Percentiles rank a stretch among this genome's conserved stretches.
Evolutionary conservation across 2,329 filamentous ascomycete genomes (phyloP).

Genomic region (Nannizziopsis arthrosporioides): DNA sequence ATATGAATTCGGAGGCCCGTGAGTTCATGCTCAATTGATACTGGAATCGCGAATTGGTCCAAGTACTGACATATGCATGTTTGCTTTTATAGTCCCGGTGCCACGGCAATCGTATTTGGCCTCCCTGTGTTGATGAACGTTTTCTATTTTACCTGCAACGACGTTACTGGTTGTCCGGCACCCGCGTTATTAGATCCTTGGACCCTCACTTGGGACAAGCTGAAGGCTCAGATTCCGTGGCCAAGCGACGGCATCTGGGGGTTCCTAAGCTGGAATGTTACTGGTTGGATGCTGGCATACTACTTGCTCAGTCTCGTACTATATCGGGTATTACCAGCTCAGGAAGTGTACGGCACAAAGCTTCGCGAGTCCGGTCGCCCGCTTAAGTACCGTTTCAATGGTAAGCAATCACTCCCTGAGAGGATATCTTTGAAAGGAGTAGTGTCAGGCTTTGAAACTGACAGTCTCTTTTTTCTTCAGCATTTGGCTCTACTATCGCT

Average conservation of each 20-base stretch:
- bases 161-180: constrained; percentile 79
- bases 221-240: constrained; percentile 78
- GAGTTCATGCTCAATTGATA: not conserved
- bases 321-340: constrained; percentile 64
- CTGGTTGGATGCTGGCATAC: constrained; percentile 62
- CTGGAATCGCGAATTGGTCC: not conserved
- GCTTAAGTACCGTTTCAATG: constrained; percentile 65
- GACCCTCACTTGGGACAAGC: constrained; percentile 55
- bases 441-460: not conserved
- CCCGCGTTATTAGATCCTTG: constrained; percentile 65
- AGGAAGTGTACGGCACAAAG: constrained; percentile 57
- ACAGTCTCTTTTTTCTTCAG: constrained; percentile 33
- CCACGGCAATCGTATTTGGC: constrained; percentile 56
- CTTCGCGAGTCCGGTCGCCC: constrained; percentile 60
- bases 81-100: constrained; percentile 8
- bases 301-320: constrained; percentile 65
- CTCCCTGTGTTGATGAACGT: constrained; percentile 69
- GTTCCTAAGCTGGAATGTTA: constrained; percentile 57
- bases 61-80: not conserved
- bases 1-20: constrained; percentile 10
- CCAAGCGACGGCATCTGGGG: constrained; percentile 57
- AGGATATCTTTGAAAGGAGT: not conserved
- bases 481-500: constrained; percentile 61
- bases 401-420: constrained; percentile 33
- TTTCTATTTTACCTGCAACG: constrained; percentile 80